Percentiles rank a stretch among this genome's conserved stretches.
Evolutionary conservation across 805 yeast species (phyloP).

Genomic region (Millerago galiae): DNA sequence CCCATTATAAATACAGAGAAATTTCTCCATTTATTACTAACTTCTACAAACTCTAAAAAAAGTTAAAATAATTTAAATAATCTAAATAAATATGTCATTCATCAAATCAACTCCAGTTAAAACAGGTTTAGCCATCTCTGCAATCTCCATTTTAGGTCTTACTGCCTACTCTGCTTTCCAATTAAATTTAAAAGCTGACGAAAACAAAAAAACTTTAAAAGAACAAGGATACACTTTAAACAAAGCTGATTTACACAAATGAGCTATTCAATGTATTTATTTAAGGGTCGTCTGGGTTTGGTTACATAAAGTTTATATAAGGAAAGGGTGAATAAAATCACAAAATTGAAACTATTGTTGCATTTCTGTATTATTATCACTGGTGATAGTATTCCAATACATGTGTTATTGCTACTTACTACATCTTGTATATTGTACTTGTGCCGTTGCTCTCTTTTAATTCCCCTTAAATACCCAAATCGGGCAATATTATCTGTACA

Average conservation of each 20-base stretch:
- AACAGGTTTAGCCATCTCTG: constrained; percentile 7
- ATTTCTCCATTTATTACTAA: background rate
- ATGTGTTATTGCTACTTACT: no score
- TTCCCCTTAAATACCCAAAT: no score
- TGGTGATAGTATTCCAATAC: no score
- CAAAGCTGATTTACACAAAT: constrained; percentile 10
- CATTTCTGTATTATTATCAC: no score
- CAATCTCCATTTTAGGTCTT: constrained; percentile 17
- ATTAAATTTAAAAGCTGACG: constrained; percentile 18
- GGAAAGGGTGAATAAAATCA: no score
- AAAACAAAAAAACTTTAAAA: constrained; percentile 15
- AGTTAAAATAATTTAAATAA: no score
- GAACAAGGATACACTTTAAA: constrained; percentile 7
- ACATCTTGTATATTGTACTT: no score
- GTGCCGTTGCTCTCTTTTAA: no score
- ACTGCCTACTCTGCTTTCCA: constrained; percentile 20
- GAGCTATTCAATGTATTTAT: background rate
- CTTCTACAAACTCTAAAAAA: no score
- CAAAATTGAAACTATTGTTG: no score
- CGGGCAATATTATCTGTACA: no score
- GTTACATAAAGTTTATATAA: background rate
- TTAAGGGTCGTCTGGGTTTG: background rate
- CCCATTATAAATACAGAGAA: background rate
- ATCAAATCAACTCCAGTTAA: constrained; percentile 4
- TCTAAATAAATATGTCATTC: background rate